These are phyloP conservation scores for Macrolepiota albuminosa DNA, from an alignment of 768 basidiomycete genomes.

Conservation along the genomic window DNA sequence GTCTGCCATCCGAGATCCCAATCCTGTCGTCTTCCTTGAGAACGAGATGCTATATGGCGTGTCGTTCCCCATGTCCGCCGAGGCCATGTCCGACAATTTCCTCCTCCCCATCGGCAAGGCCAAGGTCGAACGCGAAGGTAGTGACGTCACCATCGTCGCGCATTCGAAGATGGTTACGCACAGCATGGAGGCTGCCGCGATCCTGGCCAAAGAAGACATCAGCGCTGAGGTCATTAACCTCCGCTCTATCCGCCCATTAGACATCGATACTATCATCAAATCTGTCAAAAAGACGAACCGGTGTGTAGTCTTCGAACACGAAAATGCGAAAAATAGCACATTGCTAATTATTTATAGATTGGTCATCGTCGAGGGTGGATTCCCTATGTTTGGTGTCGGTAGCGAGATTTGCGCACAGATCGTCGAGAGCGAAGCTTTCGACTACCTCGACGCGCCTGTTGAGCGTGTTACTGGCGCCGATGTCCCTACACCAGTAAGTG, in stretches of 20 bases:
- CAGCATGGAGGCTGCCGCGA: slow-evolving; percentile 90
- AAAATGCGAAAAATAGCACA: background rate
- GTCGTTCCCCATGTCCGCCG: slow-evolving; percentile 92
- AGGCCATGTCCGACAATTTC: slow-evolving; percentile 95
- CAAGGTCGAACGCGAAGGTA: slow-evolving; percentile 91
- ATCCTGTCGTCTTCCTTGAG: slow-evolving; percentile 97
- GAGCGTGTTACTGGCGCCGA: slow-evolving; percentile 98
- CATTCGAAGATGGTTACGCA: slow-evolving; percentile 99
- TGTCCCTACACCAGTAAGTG: slow-evolving; percentile 88
- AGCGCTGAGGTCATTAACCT: slow-evolving; percentile 98
- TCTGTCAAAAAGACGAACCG: slow-evolving; percentile 99
- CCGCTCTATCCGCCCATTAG: slow-evolving; percentile 91
- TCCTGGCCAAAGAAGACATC: slow-evolving; percentile 92
- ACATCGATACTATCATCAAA: slow-evolving; percentile 94
- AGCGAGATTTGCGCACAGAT: slow-evolving; percentile 98
- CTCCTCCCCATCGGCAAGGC: slow-evolving; percentile 95
- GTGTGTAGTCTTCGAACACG: slow-evolving; percentile 30
- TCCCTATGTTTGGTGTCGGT: slow-evolving; percentile 97
- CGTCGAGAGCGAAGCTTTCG: slow-evolving; percentile 95
- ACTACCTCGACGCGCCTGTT: slow-evolving; percentile 97
- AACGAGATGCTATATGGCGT: slow-evolving; percentile 99
- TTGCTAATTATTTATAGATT: slow-evolving; percentile 42
- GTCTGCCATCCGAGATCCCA: slow-evolving; percentile 97
- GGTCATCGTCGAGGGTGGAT: slow-evolving; percentile 95
- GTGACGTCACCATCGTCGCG: slow-evolving; percentile 92